Evolutionary conservation across 2,329 filamentous ascomycete species (phyloP).

Genomic region (Apiospora pterosperma): DNA sequence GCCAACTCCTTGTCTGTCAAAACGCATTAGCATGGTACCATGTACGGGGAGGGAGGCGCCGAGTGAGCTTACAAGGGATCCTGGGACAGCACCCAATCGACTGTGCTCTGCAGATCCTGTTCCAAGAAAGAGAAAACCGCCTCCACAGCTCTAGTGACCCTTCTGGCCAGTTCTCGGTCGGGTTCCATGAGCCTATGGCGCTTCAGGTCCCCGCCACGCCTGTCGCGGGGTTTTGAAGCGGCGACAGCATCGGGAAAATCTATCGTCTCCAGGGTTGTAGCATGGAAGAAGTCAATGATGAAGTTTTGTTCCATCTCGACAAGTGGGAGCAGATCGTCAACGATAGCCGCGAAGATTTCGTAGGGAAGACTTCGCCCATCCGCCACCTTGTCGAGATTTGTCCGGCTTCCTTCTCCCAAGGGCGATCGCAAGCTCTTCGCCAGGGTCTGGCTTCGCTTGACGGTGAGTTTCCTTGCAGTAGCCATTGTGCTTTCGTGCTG

Average conservation of each 20-base stretch:
- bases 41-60: slow-evolving; percentile 1
- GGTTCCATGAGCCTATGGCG: slow-evolving; percentile 80
- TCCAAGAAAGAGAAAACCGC: slow-evolving; percentile 82
- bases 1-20: slow-evolving; percentile 76
- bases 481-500: slow-evolving; percentile 74
- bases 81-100: slow-evolving; percentile 77
- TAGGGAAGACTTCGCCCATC: slow-evolving; percentile 70
- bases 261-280: slow-evolving; percentile 74
- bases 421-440: slow-evolving; percentile 70
- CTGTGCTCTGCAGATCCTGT: slow-evolving; percentile 70
- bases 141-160: slow-evolving; percentile 84
- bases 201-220: slow-evolving; percentile 70
- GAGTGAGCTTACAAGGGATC: slow-evolving; percentile 71
- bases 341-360: slow-evolving; percentile 74
- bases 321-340: slow-evolving; percentile 79
- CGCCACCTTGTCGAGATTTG: slow-evolving; percentile 52
- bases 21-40: slow-evolving; percentile 16
- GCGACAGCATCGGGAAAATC: slow-evolving; percentile 83
- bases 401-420: slow-evolving; percentile 56
- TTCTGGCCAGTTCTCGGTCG: slow-evolving; percentile 79
- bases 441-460: slow-evolving; percentile 88
- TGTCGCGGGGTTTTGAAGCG: slow-evolving; percentile 60
- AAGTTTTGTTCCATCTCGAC: slow-evolving; percentile 97
- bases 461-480: slow-evolving; percentile 83
- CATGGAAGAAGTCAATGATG: slow-evolving; percentile 93